Base-by-base conservation (phyloP, 2,329 filamentous ascomycete species). In the Xylaria sp. region DNA sequence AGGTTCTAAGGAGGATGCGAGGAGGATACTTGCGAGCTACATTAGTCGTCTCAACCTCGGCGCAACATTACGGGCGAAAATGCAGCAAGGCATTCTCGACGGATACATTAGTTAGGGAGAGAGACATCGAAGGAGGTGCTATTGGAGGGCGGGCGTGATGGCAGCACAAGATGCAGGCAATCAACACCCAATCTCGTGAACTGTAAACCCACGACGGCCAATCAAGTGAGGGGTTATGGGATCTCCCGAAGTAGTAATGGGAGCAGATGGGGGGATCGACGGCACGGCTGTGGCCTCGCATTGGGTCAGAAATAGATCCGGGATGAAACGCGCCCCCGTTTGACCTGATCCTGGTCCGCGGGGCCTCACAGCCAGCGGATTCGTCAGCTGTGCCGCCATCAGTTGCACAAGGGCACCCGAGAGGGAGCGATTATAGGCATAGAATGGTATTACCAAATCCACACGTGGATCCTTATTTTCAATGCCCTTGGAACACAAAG, bases 311-410 rank as follows among this genome's bases (percentile, higher is more conserved):
- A 58, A 57, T 58, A 63, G 59, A 63, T 56, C 39, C 14, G 19
- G 1, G 36, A 24, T 68, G 67, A 69, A 69, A 69, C 67, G 34
- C 42, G 34, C 17, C 19, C 6, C 42, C 14, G 67, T 69, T 67
- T 67, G 67, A 60, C 32, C 47, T 54, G 55, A 64, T 54, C 65
- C 65, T 30, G 48, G 65, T 54, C 59, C 45, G 54, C 48, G 60
- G 65, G 59, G 65, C 7, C 36, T 45, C 19, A 30, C 59, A 59
- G 54, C 59, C 60, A 67, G 57, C 54, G 21, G 64, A 58, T 53
- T 48, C 27, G 14, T 11, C 5, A 4, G 47, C n/a, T 48, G 47
- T 48, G 47, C 47, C 47, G 17, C 21, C 21, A 9, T 24, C 47
- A 42, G 39, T 42, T 17, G 39, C 39, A 42, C 39, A 17, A 11